A percentile compares a stretch with the other conserved stretches of the same genome.
phyloP scores from a whole-genome alignment of 805 yeast genomes.

The Schizosaccharomyces pombe region DNA sequence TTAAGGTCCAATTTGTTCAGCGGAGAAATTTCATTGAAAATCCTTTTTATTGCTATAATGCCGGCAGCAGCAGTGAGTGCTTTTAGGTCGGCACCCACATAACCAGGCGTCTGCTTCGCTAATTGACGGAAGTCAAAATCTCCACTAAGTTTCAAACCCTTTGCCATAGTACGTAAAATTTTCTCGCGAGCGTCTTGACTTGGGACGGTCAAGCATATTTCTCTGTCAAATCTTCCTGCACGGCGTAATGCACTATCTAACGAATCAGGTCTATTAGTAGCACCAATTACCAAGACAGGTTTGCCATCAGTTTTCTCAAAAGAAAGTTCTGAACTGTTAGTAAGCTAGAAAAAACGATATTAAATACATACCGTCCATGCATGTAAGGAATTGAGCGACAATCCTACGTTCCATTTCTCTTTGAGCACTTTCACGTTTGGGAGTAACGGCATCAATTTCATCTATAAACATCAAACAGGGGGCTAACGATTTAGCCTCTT shows the following conservation, averaged over 20 bases:
- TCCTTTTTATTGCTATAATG: slow-evolving; percentile 75
- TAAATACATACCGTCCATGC: slow-evolving; percentile 56
- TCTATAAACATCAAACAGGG: slow-evolving; percentile 87
- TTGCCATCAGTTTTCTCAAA: slow-evolving; percentile 74
- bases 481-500: slow-evolving; percentile 71
- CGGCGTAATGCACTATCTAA: slow-evolving; percentile 83
- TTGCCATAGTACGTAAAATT: slow-evolving; percentile 30
- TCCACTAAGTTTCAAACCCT: slow-evolving; percentile 40
- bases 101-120: slow-evolving; percentile 90
- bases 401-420: slow-evolving; percentile 94
- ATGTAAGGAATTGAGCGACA: slow-evolving; percentile 81
- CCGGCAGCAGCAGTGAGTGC: slow-evolving; percentile 88
- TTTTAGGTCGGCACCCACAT: slow-evolving; percentile 89
- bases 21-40: slow-evolving; percentile 29
- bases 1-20: neutral
- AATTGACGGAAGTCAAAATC: slow-evolving; percentile 41
- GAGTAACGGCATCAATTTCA: slow-evolving; percentile 95
- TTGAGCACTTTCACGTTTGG: slow-evolving; percentile 93
- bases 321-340: neutral
- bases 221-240: slow-evolving; percentile 91
- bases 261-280: slow-evolving; percentile 90
- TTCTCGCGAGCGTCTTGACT: slow-evolving; percentile 57
- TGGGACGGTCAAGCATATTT: slow-evolving; percentile 86
- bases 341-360: too few species aligned
- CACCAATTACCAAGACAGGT: slow-evolving; percentile 86